Conservation (phyloP, 441 rosid genomes). For the Aquilaria agallochum region DNA sequence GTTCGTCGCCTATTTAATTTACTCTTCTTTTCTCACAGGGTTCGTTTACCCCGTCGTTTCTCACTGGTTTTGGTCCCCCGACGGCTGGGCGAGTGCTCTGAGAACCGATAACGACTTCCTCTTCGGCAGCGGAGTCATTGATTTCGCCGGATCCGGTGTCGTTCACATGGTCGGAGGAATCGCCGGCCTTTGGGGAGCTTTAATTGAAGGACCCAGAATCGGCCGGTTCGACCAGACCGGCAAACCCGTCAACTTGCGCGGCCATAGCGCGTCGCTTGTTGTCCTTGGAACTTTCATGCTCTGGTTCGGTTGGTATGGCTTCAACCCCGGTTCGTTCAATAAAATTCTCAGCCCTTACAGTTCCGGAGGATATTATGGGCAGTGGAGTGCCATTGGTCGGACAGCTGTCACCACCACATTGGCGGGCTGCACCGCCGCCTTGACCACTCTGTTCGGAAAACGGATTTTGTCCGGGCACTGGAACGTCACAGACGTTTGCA, state of each 20-base stretch:
- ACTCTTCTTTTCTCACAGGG: slow-evolving; percentile 64
- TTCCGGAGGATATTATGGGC: slow-evolving; percentile 51
- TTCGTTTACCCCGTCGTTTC: slow-evolving; percentile 74
- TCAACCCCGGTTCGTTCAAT: slow-evolving; percentile 75
- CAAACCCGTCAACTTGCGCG: slow-evolving; percentile 47
- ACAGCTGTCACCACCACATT: slow-evolving; percentile 87
- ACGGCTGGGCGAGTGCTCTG: slow-evolving; percentile 65
- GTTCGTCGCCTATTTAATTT: slow-evolving; percentile 61
- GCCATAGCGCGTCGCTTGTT: slow-evolving; percentile 78
- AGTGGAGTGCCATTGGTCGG: slow-evolving; percentile 79
- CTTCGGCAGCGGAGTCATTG: slow-evolving; percentile 50
- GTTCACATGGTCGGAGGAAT: slow-evolving; percentile 78
- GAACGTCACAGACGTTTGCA: slow-evolving; percentile 87
- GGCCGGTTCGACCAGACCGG: slow-evolving; percentile 64
- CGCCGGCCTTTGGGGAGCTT: slow-evolving; percentile 68
- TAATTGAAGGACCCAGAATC: slow-evolving; percentile 81
- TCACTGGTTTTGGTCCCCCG: slow-evolving; percentile 73
- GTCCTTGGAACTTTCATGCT: slow-evolving; percentile 86
- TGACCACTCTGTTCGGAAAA: slow-evolving; percentile 75
- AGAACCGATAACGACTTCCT: slow-evolving; percentile 18
- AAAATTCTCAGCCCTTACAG: slow-evolving; percentile 41
- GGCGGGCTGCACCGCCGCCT: slow-evolving; percentile 76
- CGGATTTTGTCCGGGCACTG: slow-evolving; percentile 70
- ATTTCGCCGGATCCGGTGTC: slow-evolving; percentile 76
- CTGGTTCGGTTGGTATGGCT: slow-evolving; percentile 95